phyloP scores from a whole-genome alignment of 495 filamentous ascomycete species.

The Emericellopsis terricola region DNA sequence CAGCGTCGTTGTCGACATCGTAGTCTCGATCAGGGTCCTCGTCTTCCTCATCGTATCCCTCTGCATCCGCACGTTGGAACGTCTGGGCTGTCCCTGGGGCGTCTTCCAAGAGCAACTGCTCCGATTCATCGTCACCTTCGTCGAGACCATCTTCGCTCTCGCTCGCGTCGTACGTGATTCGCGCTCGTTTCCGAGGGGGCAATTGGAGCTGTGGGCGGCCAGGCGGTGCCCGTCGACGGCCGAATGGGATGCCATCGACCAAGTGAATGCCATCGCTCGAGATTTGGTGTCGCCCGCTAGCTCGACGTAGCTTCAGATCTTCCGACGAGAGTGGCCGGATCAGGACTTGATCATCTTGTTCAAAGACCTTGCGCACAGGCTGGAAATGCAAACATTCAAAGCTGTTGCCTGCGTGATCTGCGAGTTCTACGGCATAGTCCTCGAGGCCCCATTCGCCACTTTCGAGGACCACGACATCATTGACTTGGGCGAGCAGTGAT shows the following conservation, averaged over 20 bases:
- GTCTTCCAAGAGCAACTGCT: slow-evolving; percentile 17
- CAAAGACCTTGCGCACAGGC: slow-evolving; percentile 46
- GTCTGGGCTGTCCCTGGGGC: not conserved
- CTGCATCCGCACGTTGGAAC: not conserved
- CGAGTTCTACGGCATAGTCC: slow-evolving; percentile 77
- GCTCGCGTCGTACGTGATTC: slow-evolving; percentile 26
- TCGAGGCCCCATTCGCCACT: slow-evolving; percentile 74
- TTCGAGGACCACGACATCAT: slow-evolving; percentile 71
- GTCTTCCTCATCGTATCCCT: slow-evolving; percentile 7
- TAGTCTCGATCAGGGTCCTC: slow-evolving; percentile 12
- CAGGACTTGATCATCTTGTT: slow-evolving; percentile 69
- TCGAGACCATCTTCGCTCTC: slow-evolving; percentile 9
- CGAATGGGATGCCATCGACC: slow-evolving; percentile 80
- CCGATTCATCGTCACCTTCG: slow-evolving; percentile 10
- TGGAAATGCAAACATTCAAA: slow-evolving; percentile 89
- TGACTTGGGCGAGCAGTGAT: slow-evolving; percentile 68
- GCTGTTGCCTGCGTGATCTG: slow-evolving; percentile 29
- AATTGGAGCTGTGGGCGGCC: slow-evolving; percentile 54
- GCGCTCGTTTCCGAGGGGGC: slow-evolving; percentile 55
- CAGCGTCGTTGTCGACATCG: slow-evolving; percentile 1
- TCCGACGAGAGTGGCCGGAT: slow-evolving; percentile 64
- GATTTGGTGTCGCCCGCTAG: slow-evolving; percentile 76
- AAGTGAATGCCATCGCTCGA: slow-evolving; percentile 63
- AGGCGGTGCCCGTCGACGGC: slow-evolving; percentile 39
- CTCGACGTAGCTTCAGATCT: slow-evolving; percentile 54